Percentiles rank a stretch among this genome's conserved stretches.
Evolutionary conservation across 805 yeast species (phyloP).

Genomic region (Monosporozyma aquatica): DNA sequence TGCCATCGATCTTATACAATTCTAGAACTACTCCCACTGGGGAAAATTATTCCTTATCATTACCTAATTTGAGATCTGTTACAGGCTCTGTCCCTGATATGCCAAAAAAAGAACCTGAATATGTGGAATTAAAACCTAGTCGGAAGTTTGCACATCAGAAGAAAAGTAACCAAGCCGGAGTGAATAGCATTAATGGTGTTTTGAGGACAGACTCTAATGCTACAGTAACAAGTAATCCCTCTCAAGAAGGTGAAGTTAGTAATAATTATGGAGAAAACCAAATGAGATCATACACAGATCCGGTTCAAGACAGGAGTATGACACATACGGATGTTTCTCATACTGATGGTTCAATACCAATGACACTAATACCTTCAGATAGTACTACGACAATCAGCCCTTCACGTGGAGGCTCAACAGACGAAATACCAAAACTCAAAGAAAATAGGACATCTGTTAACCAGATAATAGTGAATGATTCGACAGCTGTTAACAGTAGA

Average conservation of each 20-base stretch:
- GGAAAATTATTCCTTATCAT: not conserved
- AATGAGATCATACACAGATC: no score
- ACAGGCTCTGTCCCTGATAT: not conserved
- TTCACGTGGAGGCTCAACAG: no score
- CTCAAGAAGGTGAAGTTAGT: no score
- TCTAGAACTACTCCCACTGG: not conserved
- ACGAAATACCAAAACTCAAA: not conserved
- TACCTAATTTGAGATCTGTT: not conserved
- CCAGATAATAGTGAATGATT: not conserved
- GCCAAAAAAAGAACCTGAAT: not conserved
- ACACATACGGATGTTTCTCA: no score
- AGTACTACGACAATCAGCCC: no score
- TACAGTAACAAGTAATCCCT: not conserved
- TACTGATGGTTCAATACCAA: no score
- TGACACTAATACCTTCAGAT: no score
- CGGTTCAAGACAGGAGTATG: no score
- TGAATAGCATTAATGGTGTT: not conserved
- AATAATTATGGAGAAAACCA: no score
- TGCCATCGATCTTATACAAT: not conserved
- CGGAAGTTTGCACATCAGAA: not conserved
- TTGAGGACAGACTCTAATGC: not conserved
- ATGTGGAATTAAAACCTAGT: slow-evolving; percentile 1
- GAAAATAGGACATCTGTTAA: not conserved
- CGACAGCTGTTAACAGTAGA: not conserved
- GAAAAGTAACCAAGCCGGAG: not conserved